Evolutionary conservation across 257 asterid species (phyloP).

Genomic region (Primulina tabacum): DNA sequence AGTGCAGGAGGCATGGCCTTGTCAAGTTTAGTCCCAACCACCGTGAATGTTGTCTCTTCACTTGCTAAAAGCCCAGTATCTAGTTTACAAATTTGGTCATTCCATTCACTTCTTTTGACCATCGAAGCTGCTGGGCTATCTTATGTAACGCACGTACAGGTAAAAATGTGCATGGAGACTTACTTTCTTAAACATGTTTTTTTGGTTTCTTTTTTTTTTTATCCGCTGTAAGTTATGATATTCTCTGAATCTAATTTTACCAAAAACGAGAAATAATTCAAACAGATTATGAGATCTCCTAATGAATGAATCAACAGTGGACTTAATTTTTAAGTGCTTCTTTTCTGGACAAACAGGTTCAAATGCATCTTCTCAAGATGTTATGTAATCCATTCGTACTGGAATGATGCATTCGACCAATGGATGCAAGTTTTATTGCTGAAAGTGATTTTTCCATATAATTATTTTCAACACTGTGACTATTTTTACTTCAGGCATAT

Average conservation of each 20-base stretch:
- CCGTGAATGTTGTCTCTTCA: constrained; percentile 76
- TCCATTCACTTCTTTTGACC: constrained; percentile 99
- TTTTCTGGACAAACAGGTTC: constrained; percentile 10
- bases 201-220: constrained; percentile 7
- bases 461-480: background rate
- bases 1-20: constrained; percentile 99
- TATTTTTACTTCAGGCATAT: background rate
- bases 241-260: constrained; percentile 14
- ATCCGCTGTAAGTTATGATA: constrained; percentile 11
- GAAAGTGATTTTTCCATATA: background rate
- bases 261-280: constrained; percentile 11
- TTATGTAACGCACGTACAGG: constrained; percentile 97
- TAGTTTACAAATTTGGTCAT: constrained; percentile 84
- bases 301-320: background rate
- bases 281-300: constrained; percentile 6
- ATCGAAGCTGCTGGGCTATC: constrained; percentile 98
- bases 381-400: background rate
- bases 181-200: background rate
- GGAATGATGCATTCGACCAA: background rate
- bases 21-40: constrained; percentile 93
- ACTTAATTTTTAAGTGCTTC: constrained; percentile 11
- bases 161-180: constrained; percentile 32
- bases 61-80: constrained; percentile 76
- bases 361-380: constrained; percentile 18
- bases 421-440: background rate